Conservation (phyloP, 2,329 filamentous ascomycete genomes). For the Penicillium frequentans region DNA sequence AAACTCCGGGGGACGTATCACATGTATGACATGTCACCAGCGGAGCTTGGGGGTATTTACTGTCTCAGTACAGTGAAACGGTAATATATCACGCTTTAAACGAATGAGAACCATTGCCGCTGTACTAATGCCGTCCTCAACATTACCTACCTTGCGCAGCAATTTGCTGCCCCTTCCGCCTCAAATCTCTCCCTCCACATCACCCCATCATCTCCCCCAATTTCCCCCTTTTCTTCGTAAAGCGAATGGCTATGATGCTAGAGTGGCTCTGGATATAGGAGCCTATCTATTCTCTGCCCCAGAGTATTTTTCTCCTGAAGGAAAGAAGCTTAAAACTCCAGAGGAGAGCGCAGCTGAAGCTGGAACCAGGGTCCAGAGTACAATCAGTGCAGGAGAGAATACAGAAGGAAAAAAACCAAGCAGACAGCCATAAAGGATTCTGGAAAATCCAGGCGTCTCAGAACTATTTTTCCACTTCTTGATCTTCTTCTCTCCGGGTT, state of each 20-base stretch:
- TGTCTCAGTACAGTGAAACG: not conserved
- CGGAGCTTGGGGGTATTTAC: not conserved
- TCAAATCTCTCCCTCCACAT: conserved; percentile 15
- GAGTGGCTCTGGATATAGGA: conserved; percentile 39
- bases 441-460: conserved; percentile 3
- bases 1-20: not conserved
- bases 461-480: not conserved
- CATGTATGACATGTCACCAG: not conserved
- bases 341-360: conserved; percentile 2
- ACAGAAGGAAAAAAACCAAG: not conserved
- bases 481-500: conserved; percentile 1
- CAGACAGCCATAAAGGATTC: conserved; percentile 1
- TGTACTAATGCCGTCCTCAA: not conserved
- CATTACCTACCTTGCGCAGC: not conserved
- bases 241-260: conserved; percentile 40
- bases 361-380: conserved; percentile 10
- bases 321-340: conserved; percentile 4
- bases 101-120: not conserved
- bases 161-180: conserved; percentile 18
- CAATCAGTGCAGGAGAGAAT: conserved; percentile 1
- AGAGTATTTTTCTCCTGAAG: conserved; percentile 6
- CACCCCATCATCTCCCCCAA: conserved; percentile 16
- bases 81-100: not conserved
- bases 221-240: conserved; percentile 34
- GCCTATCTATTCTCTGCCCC: conserved; percentile 27